A percentile compares a stretch with the other conserved stretches of the same genome.
Evolutionary conservation across 352 stramenopile species (phyloP).

Genomic region (Globisporangium heterothallicum): DNA sequence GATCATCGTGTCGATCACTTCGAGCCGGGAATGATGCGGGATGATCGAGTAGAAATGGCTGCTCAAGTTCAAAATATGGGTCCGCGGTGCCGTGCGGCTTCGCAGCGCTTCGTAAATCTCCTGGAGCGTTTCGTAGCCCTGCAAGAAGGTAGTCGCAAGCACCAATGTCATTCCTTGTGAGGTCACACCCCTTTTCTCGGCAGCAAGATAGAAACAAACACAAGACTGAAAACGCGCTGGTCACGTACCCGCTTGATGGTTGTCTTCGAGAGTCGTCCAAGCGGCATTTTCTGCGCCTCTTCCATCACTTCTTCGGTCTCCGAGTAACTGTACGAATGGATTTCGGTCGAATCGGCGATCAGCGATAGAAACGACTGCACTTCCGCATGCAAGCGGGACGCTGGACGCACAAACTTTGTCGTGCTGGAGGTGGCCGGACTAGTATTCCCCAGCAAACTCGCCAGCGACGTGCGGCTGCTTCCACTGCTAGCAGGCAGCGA

Average conservation of each 20-base stretch:
- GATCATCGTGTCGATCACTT: slow-evolving; percentile 63
- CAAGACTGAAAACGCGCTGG: background rate
- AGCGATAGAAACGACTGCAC: slow-evolving; percentile 39
- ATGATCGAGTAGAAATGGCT: slow-evolving; percentile 68
- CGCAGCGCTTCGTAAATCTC: slow-evolving; percentile 53
- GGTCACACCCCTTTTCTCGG: background rate
- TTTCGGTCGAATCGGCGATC: slow-evolving; percentile 27
- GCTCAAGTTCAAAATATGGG: slow-evolving; percentile 39
- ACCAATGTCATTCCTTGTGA: background rate
- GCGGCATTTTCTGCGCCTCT: slow-evolving; percentile 38
- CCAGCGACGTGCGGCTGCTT: background rate
- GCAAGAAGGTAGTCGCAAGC: slow-evolving; percentile 6
- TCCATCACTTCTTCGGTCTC: slow-evolving; percentile 35
- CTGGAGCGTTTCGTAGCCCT: slow-evolving; percentile 62
- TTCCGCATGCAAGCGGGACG: slow-evolving; percentile 36
- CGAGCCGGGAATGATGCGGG: slow-evolving; percentile 41
- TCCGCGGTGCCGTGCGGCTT: slow-evolving; percentile 29
- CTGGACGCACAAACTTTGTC: slow-evolving; percentile 10
- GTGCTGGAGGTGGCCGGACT: background rate
- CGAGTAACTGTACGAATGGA: slow-evolving; percentile 27
- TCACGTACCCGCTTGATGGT: slow-evolving; percentile 50
- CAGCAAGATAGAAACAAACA: background rate
- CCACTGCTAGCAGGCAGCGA: background rate
- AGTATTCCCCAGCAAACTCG: background rate
- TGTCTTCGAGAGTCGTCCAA: slow-evolving; percentile 46